Evolutionary conservation across 306 rosid genomes (phyloP).

Genomic region (Cyclanthera cordifolia): DNA sequence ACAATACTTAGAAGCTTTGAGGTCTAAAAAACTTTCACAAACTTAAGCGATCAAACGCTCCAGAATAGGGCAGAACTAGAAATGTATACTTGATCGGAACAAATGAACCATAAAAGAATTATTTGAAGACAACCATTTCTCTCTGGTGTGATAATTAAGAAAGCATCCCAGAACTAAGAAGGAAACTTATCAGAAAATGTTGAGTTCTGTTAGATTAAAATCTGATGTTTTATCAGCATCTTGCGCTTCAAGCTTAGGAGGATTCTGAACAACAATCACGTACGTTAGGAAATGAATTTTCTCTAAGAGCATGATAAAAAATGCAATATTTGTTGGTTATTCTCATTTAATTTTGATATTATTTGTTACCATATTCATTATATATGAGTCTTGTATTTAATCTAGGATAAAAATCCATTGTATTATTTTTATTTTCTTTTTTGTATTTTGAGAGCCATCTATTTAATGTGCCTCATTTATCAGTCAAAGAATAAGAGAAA

Average conservation of each 20-base stretch:
- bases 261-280: conserved; percentile 32
- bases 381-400: no score
- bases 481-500: no score
- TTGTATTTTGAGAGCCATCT: no score
- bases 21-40: background rate
- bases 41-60: background rate
- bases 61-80: background rate
- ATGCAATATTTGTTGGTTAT: no score
- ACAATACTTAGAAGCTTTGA: background rate
- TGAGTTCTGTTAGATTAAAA: conserved; percentile 40
- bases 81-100: background rate
- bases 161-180: background rate
- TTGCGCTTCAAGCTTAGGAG: conserved; percentile 73
- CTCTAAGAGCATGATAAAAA: background rate
- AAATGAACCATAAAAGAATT: background rate
- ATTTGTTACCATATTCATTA: no score
- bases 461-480: no score
- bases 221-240: conserved; percentile 26
- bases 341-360: no score
- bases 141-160: background rate
- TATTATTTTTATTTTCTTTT: no score
- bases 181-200: conserved; percentile 45
- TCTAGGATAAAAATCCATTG: no score
- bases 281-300: background rate
- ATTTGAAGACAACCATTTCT: background rate